Base-by-base conservation (phyloP, 148 eudicot genomes). In the Talinum fruticosum region DNA sequence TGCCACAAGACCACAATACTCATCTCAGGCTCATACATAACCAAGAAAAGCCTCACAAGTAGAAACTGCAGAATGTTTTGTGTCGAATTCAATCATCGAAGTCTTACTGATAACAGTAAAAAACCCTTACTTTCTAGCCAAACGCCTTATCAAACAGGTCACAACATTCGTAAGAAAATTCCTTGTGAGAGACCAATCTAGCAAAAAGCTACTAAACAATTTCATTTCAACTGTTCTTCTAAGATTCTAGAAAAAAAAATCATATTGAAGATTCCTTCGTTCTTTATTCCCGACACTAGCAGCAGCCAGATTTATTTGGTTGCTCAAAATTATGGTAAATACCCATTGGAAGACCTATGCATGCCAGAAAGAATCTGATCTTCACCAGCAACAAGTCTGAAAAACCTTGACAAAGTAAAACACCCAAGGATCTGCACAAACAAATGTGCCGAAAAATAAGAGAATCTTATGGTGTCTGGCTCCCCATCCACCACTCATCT, bases 1-100 rank as follows among this genome's bases (percentile, higher is more conserved):
- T 90, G 84, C 75, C 72, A 70, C 71, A 79, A 28, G 82, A 76
- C 32, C 51, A 8, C 47, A 41, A 24, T 21, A 59, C 10, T 29
- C n/a, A 59, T 24, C 10, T 10, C 29, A 0, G 2, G 64, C 28
- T n/a, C 32, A 62, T 26, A 28, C 14, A 62, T 12, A 26, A 29
- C 66, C 33, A 62, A 62, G 33, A 12, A 15, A 26, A 28, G 10
- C 62, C 30, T 28, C 66, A 28, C 15, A 62, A 51, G 66, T 10
- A 62, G 32, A 54, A 54, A 26, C 18, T 13, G 14, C 66, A 62
- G 10, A 62, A 4, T 62, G 26, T 21, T 21, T 62, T 62, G 3
- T n/a, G 14, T 62, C 32, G 28, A 62, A 28, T 26, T 26, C 13
- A 62, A n/a, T 62, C 30, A 62, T n/a, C 4, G 16, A 62, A 29